Percentiles rank a stretch among this genome's conserved stretches.
These are phyloP conservation scores for Verticillium zaregamsianum DNA, from an alignment of 2,329 filamentous ascomycete species.

Conservation along the genomic window DNA sequence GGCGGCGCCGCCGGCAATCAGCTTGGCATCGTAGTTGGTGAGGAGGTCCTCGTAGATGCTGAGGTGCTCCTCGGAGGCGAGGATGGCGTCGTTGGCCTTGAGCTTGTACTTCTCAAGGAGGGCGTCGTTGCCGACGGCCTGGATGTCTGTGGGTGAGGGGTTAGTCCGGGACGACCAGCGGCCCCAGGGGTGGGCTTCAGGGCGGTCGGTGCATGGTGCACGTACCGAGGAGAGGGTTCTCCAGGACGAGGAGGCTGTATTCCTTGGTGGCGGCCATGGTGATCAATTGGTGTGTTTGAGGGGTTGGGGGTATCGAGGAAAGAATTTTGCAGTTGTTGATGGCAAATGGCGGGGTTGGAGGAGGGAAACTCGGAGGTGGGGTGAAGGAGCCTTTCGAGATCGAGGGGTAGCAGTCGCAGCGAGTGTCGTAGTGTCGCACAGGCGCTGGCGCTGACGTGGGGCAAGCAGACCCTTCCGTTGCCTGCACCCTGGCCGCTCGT, in stretches of 20 bases:
- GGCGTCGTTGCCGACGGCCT: conserved; percentile 75
- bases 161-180: not conserved
- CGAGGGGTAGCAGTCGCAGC: not conserved
- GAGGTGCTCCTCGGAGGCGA: conserved; percentile 88
- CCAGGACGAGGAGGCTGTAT: conserved; percentile 86
- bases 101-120: conserved; percentile 90
- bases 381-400: not conserved
- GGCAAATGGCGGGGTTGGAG: conserved; percentile 21
- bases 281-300: conserved; percentile 16
- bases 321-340: conserved; percentile 22
- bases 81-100: conserved; percentile 96
- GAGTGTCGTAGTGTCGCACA: too few relatives aligned
- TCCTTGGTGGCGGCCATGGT: conserved; percentile 72
- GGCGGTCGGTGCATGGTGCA: conserved; percentile 8
- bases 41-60: conserved; percentile 90
- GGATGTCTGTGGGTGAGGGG: conserved; percentile 64
- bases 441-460: not conserved
- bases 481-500: not conserved
- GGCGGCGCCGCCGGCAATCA: conserved; percentile 92
- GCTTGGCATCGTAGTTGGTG: conserved; percentile 85
- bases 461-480: not conserved
- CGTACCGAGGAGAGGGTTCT: conserved; percentile 94
- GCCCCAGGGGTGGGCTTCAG: too few relatives aligned
- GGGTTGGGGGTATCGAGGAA: conserved; percentile 16
- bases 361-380: not conserved